These are phyloP conservation scores for Anisodus tanguticus DNA, from an alignment of 257 asterid genomes.

Conservation along the genomic window DNA sequence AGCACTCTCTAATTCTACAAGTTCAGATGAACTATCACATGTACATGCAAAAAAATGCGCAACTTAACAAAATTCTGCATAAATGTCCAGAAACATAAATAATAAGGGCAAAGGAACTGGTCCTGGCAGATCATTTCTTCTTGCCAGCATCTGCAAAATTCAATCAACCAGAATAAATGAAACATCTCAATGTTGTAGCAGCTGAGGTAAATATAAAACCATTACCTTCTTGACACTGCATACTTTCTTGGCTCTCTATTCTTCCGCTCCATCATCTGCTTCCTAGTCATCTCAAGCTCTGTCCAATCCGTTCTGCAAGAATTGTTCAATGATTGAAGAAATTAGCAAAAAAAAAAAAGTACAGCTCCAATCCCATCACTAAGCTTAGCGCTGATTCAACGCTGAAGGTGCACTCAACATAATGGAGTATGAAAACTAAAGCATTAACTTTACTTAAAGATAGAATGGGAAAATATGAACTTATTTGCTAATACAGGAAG, in stretches of 20 bases:
- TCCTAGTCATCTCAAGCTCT: slow-evolving; percentile 21
- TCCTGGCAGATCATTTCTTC: slow-evolving; percentile 15
- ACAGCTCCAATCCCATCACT: neutral
- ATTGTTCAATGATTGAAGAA: neutral
- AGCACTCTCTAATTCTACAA: neutral
- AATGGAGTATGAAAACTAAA: neutral
- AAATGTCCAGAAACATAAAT: slow-evolving; percentile 21
- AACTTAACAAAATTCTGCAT: neutral
- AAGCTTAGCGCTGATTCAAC: neutral
- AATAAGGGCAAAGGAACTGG: slow-evolving; percentile 1
- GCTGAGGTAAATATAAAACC: neutral
- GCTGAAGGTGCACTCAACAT: neutral
- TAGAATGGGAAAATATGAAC: neutral
- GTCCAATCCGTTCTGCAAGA: slow-evolving; percentile 35
- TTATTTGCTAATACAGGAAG: neutral
- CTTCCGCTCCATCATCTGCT: slow-evolving; percentile 40
- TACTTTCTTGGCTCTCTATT: slow-evolving; percentile 35
- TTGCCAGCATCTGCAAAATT: slow-evolving; percentile 37
- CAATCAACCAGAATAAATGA: neutral
- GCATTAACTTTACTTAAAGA: neutral
- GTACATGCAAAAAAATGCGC: neutral
- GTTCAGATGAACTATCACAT: neutral
- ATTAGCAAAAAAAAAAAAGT: neutral
- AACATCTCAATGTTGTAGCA: neutral
- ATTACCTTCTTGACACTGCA: slow-evolving; percentile 37